Base-by-base conservation (phyloP, 1,284 basidiomycete genomes). In the Mycena citricolor region DNA sequence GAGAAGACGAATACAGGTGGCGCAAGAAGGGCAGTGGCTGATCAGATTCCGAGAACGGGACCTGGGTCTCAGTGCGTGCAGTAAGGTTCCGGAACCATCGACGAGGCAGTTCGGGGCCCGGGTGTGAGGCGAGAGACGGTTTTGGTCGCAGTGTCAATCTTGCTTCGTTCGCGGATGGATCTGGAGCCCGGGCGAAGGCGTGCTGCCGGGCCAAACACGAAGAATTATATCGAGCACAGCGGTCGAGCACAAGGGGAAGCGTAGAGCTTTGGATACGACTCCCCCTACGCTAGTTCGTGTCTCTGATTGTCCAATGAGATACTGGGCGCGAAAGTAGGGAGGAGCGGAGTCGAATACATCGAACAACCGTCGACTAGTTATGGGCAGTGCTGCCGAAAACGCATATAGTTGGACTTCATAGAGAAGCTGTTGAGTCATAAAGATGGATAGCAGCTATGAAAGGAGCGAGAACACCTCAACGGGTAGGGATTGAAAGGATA, bases 381-480 rank as follows among this genome's bases (percentile, higher is more conserved):
- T 64, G 1, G 87, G 86, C 13, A 93, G 65, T 31, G 62, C 55
- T 23, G 75, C 67, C 12, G 83, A 89, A 8, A 76, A 62, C 1
- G 86, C 78, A 48, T 71, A 74, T 11, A 85, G 70, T 50, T 90
- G 83, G 19, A 92, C 73, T 42, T 88, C 78, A 54, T 86, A 83
- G 0, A 91, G 61, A 4, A 93, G 68, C 90, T 91, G 48, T 17
- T 8, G 19, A 12, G 14, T 38, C 19, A 40, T 42, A 24, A 44
- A 22, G 39, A 28, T 38, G 33, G 41, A 34, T 25, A 38, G n/a
- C n/a, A n/a, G n/a, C n/a, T n/a, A n/a, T n/a, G n/a, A n/a, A n/a
- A n/a, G n/a, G n/a, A n/a, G n/a, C n/a, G n/a, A n/a, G n/a, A n/a
- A n/a, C n/a, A n/a, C n/a, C n/a, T n/a, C n/a, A n/a, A n/a, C n/a